These are phyloP conservation scores for Pythium coloratum DNA, from an alignment of 352 stramenopile species.

Conservation along the genomic window DNA sequence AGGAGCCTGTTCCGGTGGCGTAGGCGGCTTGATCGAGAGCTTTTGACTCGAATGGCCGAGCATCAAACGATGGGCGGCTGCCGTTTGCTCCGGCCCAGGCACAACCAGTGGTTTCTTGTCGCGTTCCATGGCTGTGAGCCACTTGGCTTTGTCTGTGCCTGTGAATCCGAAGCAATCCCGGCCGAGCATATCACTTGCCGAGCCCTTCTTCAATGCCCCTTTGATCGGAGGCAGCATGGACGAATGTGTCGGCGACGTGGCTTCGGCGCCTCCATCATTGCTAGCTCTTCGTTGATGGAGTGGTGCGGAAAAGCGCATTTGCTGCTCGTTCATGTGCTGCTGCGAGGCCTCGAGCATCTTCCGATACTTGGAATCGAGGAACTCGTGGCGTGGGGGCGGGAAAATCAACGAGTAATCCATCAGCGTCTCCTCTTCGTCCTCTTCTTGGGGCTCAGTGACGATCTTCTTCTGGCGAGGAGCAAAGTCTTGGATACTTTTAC, in stretches of 20 bases:
- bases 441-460: not conserved
- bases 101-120: constrained; percentile 68
- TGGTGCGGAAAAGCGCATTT: constrained; percentile 76
- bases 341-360: constrained; percentile 83
- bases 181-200: constrained; percentile 37
- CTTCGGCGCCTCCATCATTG: constrained; percentile 20
- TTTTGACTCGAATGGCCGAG: constrained; percentile 84
- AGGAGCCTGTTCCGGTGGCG: constrained; percentile 48
- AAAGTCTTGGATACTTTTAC: constrained; percentile 54
- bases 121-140: constrained; percentile 33
- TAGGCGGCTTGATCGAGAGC: constrained; percentile 71
- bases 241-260: not conserved
- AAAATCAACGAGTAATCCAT: constrained; percentile 74
- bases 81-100: constrained; percentile 68
- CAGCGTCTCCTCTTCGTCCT: constrained; percentile 45
- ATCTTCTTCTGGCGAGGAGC: constrained; percentile 13
- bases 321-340: constrained; percentile 76
- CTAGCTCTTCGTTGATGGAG: constrained; percentile 66
- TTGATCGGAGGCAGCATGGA: constrained; percentile 51
- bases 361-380: constrained; percentile 57
- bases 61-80: constrained; percentile 80
- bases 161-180: constrained; percentile 82
- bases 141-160: constrained; percentile 74
- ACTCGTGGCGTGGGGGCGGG: constrained; percentile 41
- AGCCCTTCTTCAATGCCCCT: constrained; percentile 52